Evolutionary conservation across 225 moss, liverwort and hornwort species (phyloP).

Genomic region (Physcomitrellopsis africana): DNA sequence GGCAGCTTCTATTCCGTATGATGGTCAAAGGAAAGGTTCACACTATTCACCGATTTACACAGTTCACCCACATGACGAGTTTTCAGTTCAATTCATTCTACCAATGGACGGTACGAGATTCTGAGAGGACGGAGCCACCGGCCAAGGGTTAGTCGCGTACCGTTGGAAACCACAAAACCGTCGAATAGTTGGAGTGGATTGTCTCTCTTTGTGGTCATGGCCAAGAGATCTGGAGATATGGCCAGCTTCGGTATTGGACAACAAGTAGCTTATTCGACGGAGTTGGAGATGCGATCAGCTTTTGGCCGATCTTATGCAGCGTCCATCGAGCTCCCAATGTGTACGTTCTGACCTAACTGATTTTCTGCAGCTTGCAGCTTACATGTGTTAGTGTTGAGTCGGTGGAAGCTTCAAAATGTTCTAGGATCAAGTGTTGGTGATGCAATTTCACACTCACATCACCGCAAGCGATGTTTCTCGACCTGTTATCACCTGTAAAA

Average conservation of each 20-base stretch:
- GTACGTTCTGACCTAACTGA: background rate
- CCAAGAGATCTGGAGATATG: conserved; percentile 20
- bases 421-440: background rate
- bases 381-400: background rate
- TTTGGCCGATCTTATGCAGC: background rate
- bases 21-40: too few relatives aligned
- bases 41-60: too few relatives aligned
- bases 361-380: background rate
- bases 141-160: background rate
- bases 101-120: background rate
- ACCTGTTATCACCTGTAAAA: background rate
- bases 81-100: background rate
- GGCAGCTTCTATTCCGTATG: too few relatives aligned
- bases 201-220: background rate
- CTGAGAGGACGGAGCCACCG: background rate
- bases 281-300: conserved; percentile 21
- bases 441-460: background rate
- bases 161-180: conserved; percentile 36
- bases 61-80: too few relatives aligned
- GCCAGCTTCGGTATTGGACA: background rate
- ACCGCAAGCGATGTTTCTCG: background rate
- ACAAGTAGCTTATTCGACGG: background rate
- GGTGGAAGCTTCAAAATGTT: background rate
- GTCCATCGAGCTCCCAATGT: background rate
- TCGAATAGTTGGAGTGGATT: conserved; percentile 15